Evolutionary conservation across 1,284 basidiomycete species (phyloP).

Genomic region (Puccinia hordei): DNA sequence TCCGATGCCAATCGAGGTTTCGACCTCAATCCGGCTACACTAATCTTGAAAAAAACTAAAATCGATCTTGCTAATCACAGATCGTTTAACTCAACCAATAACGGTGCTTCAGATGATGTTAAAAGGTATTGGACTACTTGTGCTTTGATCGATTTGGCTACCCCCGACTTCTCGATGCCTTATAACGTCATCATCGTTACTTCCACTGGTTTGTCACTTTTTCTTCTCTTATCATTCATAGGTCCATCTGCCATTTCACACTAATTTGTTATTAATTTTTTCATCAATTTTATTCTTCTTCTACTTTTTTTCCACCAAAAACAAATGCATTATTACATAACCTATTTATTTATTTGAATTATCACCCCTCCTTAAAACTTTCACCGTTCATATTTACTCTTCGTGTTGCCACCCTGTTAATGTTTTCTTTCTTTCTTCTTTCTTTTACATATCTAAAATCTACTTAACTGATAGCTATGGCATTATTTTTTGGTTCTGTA

Average conservation of each 20-base stretch:
- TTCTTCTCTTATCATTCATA: not conserved
- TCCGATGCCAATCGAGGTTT: constrained; percentile 93
- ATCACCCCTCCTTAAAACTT: too few species aligned
- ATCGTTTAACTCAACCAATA: not conserved
- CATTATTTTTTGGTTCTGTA: constrained; percentile 87
- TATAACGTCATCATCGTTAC: constrained; percentile 99
- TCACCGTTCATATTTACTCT: too few species aligned
- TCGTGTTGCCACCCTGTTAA: too few species aligned
- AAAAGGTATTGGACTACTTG: constrained; percentile 74
- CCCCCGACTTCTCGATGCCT: constrained; percentile 98
- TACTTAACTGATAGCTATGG: constrained; percentile 61
- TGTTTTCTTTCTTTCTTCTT: too few species aligned
- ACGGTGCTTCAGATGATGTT: constrained; percentile 6
- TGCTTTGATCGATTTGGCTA: constrained; percentile 83
- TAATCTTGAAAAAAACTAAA: constrained; percentile 63
- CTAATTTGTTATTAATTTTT: not conserved
- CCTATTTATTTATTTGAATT: too few species aligned
- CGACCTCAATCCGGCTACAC: constrained; percentile 76
- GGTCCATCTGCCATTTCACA: not conserved
- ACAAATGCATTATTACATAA: too few species aligned
- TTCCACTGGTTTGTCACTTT: constrained; percentile 64
- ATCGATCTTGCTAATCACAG: not conserved
- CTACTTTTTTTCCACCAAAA: not conserved
- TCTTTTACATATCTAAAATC: too few species aligned
- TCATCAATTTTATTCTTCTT: not conserved